Evolutionary conservation across 441 rosid genomes (phyloP), one percentile per base, ranked within the genome.

Genomic region (Adansonia grandidieri): DNA sequence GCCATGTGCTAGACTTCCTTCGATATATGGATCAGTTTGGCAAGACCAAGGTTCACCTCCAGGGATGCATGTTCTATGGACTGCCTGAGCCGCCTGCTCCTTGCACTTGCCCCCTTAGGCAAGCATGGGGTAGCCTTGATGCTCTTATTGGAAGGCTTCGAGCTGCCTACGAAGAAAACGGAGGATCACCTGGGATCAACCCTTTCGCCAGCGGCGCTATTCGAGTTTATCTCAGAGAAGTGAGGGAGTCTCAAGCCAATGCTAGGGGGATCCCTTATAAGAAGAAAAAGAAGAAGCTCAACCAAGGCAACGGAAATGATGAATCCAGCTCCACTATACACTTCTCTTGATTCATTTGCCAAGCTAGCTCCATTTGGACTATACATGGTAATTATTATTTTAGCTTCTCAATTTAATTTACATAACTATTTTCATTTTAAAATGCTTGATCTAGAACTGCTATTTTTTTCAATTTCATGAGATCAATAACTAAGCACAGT

Each of bases 91-190:
- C 95, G 7, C 92, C 95, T 7, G 92, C 93, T 54, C 92, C 93
- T 24, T 91, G 95, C 78, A 88, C 92, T 14, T 91, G 95, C 69
- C 95, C 95, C 0, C 84, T 91, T 5, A 85, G 89, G 62, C 95
- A 91, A 80, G 95, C 95, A 69, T 91, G 95, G 95, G 95, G 95
- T 28, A 89, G 93, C 76, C 91, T 91, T 5, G 95, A 91, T 76
- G 95, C 95, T n/a, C 90, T 91, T 84, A 91, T 91, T 51, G 94
- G 94, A 44, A 81, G 94, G 81, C 89, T 90, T 17, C 81, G 93
- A 71, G 95, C 95, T 0, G 95, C 95, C 19, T 89, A 91, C 32
- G 95, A 91, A 71, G 95, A 91, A 81, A 88, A 91, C 79, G 92
- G 95, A 65, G 95, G 93, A 48, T 82, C 92, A 11, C 87, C 88